Percentiles rank a stretch among this genome's conserved stretches.
These are phyloP conservation scores for Trichoderma orchidacearum DNA, from an alignment of 495 filamentous ascomycete genomes.

Conservation along the genomic window DNA sequence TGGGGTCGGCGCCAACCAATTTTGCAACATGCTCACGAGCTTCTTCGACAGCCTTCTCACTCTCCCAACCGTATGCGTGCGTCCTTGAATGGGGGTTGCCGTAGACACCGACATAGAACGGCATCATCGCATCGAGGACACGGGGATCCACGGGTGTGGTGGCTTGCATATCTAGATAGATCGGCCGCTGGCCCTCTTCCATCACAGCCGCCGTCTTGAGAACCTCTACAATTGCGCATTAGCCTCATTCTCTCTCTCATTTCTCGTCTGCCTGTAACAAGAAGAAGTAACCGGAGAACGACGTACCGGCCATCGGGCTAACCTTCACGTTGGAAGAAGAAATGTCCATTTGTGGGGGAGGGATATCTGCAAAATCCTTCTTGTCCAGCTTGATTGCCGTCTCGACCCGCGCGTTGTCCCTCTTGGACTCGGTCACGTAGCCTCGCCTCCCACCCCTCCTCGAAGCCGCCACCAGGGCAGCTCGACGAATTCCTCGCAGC, in stretches of 20 bases:
- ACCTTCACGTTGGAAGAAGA: slow-evolving; percentile 38
- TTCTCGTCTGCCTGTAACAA: background rate
- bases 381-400: slow-evolving; percentile 74
- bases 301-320: slow-evolving; percentile 62
- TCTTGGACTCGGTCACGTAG: slow-evolving; percentile 79
- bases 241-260: slow-evolving; percentile 2
- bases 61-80: slow-evolving; percentile 98
- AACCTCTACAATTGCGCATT: slow-evolving; percentile 36
- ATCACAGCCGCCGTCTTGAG: slow-evolving; percentile 86
- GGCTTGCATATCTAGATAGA: slow-evolving; percentile 97
- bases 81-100: slow-evolving; percentile 96
- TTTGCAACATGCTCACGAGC: slow-evolving; percentile 72
- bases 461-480: slow-evolving; percentile 17
- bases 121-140: slow-evolving; percentile 93
- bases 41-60: slow-evolving; percentile 80
- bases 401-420: slow-evolving; percentile 71
- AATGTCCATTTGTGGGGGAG: slow-evolving; percentile 45
- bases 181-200: slow-evolving; percentile 87
- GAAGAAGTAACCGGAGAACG: background rate
- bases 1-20: slow-evolving; percentile 85
- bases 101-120: slow-evolving; percentile 84
- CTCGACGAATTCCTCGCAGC: slow-evolving; percentile 27
- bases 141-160: slow-evolving; percentile 93
- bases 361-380: slow-evolving; percentile 65
- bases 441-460: slow-evolving; percentile 28